These are phyloP conservation scores for Conticribra weissflogii DNA, from an alignment of 108 stramenopile species.

Conservation along the genomic window DNA sequence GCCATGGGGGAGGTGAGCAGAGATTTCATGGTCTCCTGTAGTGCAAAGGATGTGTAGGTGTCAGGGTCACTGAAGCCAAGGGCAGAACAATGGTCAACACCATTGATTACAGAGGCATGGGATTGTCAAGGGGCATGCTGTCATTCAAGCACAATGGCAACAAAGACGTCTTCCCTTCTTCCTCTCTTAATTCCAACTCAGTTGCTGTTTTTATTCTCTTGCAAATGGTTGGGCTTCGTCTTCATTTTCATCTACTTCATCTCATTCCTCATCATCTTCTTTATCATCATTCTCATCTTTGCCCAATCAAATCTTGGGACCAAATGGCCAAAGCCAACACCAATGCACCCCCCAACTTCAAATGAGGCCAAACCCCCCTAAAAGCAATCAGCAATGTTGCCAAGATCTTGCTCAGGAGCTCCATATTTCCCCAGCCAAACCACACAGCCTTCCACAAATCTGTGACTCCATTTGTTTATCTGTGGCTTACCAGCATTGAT, in stretches of 20 bases:
- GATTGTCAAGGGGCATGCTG: neutral
- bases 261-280: too few relatives aligned
- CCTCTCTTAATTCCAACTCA: constrained; percentile 25
- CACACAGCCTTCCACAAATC: constrained; percentile 78
- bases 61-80: too few relatives aligned
- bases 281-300: too few relatives aligned
- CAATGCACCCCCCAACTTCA: constrained; percentile 67
- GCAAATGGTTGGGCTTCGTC: too few relatives aligned
- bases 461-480: constrained; percentile 79
- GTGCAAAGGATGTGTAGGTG: too few relatives aligned
- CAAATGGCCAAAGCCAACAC: constrained; percentile 74
- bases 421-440: constrained; percentile 55
- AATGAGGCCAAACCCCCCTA: constrained; percentile 85
- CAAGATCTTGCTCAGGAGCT: constrained; percentile 56
- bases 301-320: too few relatives aligned
- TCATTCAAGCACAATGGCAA: neutral
- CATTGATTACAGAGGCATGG: too few relatives aligned
- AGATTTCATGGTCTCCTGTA: neutral
- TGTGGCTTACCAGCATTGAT: constrained; percentile 77
- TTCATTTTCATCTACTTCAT: too few relatives aligned
- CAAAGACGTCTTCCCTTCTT: neutral
- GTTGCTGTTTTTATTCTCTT: too few relatives aligned
- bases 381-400: constrained; percentile 71
- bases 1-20: constrained; percentile 37
- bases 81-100: too few relatives aligned